Evolutionary conservation across 106 monocot species (phyloP).

Genomic region (Apostasia shenzhenica): DNA sequence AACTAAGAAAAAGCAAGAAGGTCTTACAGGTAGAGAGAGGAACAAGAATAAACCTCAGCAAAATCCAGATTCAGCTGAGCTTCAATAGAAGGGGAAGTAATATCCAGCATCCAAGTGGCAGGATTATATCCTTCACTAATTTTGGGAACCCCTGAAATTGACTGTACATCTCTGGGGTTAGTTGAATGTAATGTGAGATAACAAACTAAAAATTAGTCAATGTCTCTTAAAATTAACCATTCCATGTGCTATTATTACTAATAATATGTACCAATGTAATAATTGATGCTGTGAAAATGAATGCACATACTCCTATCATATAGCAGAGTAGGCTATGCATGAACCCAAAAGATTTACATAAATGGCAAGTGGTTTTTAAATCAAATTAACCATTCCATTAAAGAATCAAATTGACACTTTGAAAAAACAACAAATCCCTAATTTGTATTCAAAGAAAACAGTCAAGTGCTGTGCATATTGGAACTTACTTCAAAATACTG

Average conservation of each 20-base stretch:
- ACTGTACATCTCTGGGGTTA: slow-evolving; percentile 26
- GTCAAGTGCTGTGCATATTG: not conserved
- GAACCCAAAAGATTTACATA: not conserved
- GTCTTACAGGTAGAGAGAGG: slow-evolving; percentile 54
- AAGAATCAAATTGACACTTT: not conserved
- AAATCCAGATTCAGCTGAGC: slow-evolving; percentile 51
- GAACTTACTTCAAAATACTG: slow-evolving; percentile 85
- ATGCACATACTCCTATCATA: not conserved
- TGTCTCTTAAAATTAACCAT: not conserved
- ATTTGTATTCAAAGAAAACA: not conserved
- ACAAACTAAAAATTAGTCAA: too few species aligned
- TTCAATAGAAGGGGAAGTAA: slow-evolving; percentile 50
- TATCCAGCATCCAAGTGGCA: slow-evolving; percentile 95
- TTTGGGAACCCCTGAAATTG: slow-evolving; percentile 65
- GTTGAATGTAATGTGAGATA: not conserved
- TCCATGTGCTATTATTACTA: not conserved
- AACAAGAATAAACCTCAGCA: slow-evolving; percentile 60
- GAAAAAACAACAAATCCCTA: not conserved
- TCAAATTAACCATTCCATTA: not conserved
- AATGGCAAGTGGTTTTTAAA: not conserved
- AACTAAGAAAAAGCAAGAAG: not conserved
- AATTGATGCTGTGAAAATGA: too few species aligned
- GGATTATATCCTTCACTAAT: slow-evolving; percentile 75
- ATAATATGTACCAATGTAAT: not conserved
- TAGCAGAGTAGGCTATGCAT: not conserved